Conservation (phyloP, 2,329 filamentous ascomycete species). For the Parafenestella ontariensis region DNA sequence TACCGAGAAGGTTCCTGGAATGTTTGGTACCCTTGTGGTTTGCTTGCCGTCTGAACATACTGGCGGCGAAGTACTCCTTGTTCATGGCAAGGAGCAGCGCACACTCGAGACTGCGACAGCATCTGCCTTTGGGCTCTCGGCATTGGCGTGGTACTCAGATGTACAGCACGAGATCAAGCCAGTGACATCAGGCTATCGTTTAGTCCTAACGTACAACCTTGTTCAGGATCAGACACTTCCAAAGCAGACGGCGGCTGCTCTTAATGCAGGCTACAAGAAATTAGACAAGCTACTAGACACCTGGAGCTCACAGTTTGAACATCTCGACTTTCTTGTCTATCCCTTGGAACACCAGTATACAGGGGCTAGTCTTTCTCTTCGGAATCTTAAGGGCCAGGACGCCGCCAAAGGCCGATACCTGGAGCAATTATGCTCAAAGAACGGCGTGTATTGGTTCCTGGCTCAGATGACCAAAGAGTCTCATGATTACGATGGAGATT, state of each 20-base stretch:
- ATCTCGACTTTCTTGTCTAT: conserved; percentile 21
- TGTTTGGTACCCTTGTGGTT: conserved; percentile 61
- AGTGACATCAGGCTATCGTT: conserved; percentile 57
- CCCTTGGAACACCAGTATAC: conserved; percentile 38
- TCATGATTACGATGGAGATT: conserved; percentile 8
- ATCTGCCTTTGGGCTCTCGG: conserved; percentile 30
- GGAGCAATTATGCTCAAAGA: conserved; percentile 19
- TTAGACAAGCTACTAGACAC: conserved; percentile 6
- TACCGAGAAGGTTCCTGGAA: conserved; percentile 56
- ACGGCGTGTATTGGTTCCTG: conserved; percentile 25
- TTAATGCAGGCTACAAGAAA: conserved; percentile 8
- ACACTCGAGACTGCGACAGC: conserved; percentile 9
- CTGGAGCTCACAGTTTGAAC: conserved; percentile 7
- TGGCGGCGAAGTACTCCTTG: conserved; percentile 57
- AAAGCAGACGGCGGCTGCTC: conserved; percentile 14
- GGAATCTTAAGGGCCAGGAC: conserved; percentile 32
- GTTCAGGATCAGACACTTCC: conserved; percentile 33
- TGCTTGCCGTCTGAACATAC: conserved; percentile 57
- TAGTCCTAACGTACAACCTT: conserved; percentile 63
- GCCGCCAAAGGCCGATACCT: conserved; percentile 21
- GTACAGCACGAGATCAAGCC: conserved; percentile 58
- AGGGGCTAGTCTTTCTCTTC: conserved; percentile 21
- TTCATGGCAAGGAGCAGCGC: conserved; percentile 43
- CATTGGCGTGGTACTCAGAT: conserved; percentile 58
- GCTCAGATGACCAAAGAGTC: conserved; percentile 15